Evolutionary conservation across 2,329 filamentous ascomycete genomes (phyloP), one percentile per base, ranked within the genome.

Genomic region (Apiospora saccharicola): DNA sequence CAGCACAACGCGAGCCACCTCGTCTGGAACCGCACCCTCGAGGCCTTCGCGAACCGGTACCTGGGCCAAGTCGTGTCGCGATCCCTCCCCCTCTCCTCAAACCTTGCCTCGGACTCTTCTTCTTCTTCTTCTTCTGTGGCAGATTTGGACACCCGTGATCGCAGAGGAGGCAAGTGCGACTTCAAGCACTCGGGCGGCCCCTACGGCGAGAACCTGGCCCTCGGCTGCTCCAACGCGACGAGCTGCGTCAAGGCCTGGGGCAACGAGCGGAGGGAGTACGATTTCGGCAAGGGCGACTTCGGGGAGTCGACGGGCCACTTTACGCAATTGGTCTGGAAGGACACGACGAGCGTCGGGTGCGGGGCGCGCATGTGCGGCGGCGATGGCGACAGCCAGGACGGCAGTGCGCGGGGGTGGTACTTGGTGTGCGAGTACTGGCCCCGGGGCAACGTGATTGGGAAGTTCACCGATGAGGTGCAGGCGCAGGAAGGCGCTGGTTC

Each of bases 171-270:
- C 73, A 74, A 75, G 46, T 89, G 88, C 80, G 77, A 79, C 2
- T 90, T 91, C 74, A 78, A 82, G 70, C 90, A 92, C 82, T 89
- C 84, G 74, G 86, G 86, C 71, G 90, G 91, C 0, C 89, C 91
- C 0, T 91, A 90, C 74, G 93, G 93, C 77, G 93, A 95, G 82
- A 95, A 95, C 81, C 86, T 95, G 4, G 92, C 92, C 10, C 85
- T 90, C 5, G 92, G 92, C 4, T 94, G 90, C 79, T 74, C 84
- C 0, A 90, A 92, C 77, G 88, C 87, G 1, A 87, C 87, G 0
- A 83, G 85, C 4, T 86, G 88, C 69, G 84, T 95, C n/a, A 87
- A 89, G 64, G 88, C 86, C 1, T 95, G 93, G 92, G 93, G 89
- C 24, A 78, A 86, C 75, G 91, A 93, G 81, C 80, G 88, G 14